Evolutionary conservation across 192 early-diverging fungal genomes (phyloP), one percentile per base, ranked within the genome.

Genomic region (Podila horticola): DNA sequence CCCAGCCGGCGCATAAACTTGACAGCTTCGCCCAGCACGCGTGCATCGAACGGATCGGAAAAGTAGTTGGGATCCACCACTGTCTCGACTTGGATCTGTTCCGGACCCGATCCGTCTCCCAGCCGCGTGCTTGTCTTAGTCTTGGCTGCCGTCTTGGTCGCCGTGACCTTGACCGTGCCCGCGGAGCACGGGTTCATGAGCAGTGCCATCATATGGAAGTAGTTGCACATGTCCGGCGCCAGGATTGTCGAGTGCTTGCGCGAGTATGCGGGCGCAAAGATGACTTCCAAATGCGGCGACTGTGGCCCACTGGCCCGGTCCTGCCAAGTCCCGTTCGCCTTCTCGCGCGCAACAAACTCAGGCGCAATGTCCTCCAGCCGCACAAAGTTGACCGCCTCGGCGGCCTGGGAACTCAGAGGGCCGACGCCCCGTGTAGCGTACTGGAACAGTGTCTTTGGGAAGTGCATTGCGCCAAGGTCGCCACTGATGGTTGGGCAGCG

Each of bases 41-140:
- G 69, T n/a, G 65, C 62, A 36, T 79, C 75, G 36, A 79, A 72
- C 19, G 55, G 52, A n/a, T 79, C 75, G 36, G 33, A 52, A 26
- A 79, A 58, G 48, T 64, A 79, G 52, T 79, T 79, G 49, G 77
- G 66, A 34, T 81, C 77, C 4, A 81, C 73, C 55, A 73, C 9
- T 1, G 77, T 71, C 33, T 81, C 71, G 1, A 79, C 20, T 30
- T 62, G 52, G 17, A 55, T 55, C n/a, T 17, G 52, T 9, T 26
- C 17, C 24, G 52, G 24, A 1, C 52, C 24, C 24, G 52, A 55
- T 8, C 52, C 24, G 1, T 26, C 24, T 22, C 52, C 52, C 8
- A 55, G 22, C 5, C 6, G 24, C 9, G 52, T 24, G 24, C 52
- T 26, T 22, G 52, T 55, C 17, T 55, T 55, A 22, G 52, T 55